Base-by-base conservation (phyloP, 805 yeast genomes). In the Candida endomychidarum region DNA sequence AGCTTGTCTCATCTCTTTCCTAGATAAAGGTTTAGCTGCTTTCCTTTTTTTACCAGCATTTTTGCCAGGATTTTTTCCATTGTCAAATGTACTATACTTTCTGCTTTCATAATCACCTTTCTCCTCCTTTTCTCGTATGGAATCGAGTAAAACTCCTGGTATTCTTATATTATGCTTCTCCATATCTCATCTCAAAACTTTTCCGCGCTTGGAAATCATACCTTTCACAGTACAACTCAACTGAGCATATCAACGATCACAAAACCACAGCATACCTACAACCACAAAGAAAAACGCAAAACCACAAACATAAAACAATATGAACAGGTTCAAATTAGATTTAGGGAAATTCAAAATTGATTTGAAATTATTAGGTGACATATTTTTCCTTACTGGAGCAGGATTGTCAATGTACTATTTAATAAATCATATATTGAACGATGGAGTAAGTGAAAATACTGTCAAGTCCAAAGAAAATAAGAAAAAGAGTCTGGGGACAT, bases 341-440 rank as follows among this genome's bases (percentile, higher is more conserved):
- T 48, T 65, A 3, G 65, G 70, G 37, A 69, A 67, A 42, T 32
- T 32, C 26, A 32, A 32, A 22, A 32, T 67, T 15, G 69, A 67
- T 50, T 49, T 67, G 40, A 67, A 67, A 53, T 48, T 65, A n/a
- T 33, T 69, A 18, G 72, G 72, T n/a, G 74, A 69, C 45, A 42
- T 64, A 22, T 61, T 67, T 41, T 59, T 69, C 37, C 57, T 70
- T 33, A 67, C 72, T 3, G 74, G 89, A 15, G 85, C 90, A 2
- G 81, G 87, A 1, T 68, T 83, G 25, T 81, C 89, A 2, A 72
- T 83, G 45, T 85, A 84, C 56, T 85, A 82, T 52, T 61, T 83
- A 53, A 53, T 83, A 22, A 65, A 61, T 46, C 66, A 65, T 25
- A 56, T 69, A 5, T 49, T 69, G 16, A 63, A 61, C 38, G 73